Percentiles rank a stretch among this genome's conserved stretches.
These are phyloP conservation scores for Nitzschia putrida DNA, from an alignment of 108 stramenopile genomes.

Conservation along the genomic window DNA sequence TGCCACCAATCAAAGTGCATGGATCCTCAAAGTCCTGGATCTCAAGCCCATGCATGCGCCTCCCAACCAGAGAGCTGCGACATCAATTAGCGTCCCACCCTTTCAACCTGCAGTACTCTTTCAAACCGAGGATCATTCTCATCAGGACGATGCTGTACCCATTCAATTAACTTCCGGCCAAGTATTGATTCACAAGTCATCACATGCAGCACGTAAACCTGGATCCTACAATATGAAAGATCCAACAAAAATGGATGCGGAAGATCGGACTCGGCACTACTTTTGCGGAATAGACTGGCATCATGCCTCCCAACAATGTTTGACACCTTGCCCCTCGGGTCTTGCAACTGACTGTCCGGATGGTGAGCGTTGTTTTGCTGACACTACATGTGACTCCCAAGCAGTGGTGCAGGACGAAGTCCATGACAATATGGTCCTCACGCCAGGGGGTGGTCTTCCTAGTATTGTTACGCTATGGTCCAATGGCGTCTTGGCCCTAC, in stretches of 20 bases:
- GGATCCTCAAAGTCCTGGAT: conserved; percentile 63
- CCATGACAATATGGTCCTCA: conserved; percentile 35
- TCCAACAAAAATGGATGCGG: conserved; percentile 5
- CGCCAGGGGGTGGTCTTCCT: conserved; percentile 72
- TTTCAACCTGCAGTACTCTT: conserved; percentile 68
- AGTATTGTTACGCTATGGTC: conserved; percentile 73
- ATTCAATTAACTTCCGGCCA: conserved; percentile 49
- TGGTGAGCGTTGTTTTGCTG: conserved; percentile 79
- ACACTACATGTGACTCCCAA: conserved; percentile 72
- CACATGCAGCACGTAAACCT: neutral
- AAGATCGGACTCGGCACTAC: conserved; percentile 70
- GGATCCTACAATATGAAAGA: neutral
- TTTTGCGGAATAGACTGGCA: conserved; percentile 88
- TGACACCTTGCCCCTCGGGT: conserved; percentile 71
- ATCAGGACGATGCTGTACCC: conserved; percentile 26
- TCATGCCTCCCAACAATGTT: conserved; percentile 69
- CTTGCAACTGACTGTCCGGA: conserved; percentile 61
- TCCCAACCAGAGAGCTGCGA: conserved; percentile 5
- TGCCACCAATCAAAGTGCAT: conserved; percentile 21
- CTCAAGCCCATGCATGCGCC: conserved; percentile 61
- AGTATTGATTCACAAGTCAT: conserved; percentile 37
- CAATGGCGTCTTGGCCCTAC: conserved; percentile 67
- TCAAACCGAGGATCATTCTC: conserved; percentile 26
- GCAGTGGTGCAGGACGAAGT: conserved; percentile 21
- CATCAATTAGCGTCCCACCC: conserved; percentile 41